Evolutionary conservation across 2,329 filamentous ascomycete genomes (phyloP), one percentile per base, ranked within the genome.

Genomic region (Verticillium zaregamsianum): DNA sequence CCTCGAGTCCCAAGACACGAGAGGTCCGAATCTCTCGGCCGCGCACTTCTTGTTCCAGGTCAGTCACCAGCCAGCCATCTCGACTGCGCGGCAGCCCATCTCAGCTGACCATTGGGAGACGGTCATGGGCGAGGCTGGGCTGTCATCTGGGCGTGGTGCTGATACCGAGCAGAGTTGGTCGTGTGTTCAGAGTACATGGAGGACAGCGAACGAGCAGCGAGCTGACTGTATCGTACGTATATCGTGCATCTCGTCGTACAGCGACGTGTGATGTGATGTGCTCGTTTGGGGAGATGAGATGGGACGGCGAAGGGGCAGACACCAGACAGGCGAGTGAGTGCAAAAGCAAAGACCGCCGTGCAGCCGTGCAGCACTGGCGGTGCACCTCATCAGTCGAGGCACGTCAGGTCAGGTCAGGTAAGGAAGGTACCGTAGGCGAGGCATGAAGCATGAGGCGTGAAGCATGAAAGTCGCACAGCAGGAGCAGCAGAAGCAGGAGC

Each of bases 391-490:
- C 45, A 9, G 45, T 52, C 45, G 45, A 52, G 20, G 45, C 20
- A 20, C 12, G 37, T 35, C 12, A 40, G 17, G 37, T 28, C 37
- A 40, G 37, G 37, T 28, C 37, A 61, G 60, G 23, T 23, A 31
- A 15, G 57, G n/a, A 58, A 8, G 45, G 60, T 40, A 15, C 12
- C 15, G 37, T 20, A 58, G 12, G 60, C 58, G 61, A 55, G 59
- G 63, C 63, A 63, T 39, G 49, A 58, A 54, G 52, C 40, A 33
- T 40, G 28, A 61, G 56, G 63, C 55, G 61, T 59, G 28, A 63
- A 61, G 63, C 61, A 61, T 58, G 63, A 61, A 55, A 64, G 61
- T 59, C 52, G 59, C 61, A 61, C 63, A 64, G 61, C 25, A 58
- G 54, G 28, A 35, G 57, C 37, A 59, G 25, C 20, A 17, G 28